phyloP scores from a whole-genome alignment of 495 filamentous ascomycete species.

The Daldinia bambusicola region DNA sequence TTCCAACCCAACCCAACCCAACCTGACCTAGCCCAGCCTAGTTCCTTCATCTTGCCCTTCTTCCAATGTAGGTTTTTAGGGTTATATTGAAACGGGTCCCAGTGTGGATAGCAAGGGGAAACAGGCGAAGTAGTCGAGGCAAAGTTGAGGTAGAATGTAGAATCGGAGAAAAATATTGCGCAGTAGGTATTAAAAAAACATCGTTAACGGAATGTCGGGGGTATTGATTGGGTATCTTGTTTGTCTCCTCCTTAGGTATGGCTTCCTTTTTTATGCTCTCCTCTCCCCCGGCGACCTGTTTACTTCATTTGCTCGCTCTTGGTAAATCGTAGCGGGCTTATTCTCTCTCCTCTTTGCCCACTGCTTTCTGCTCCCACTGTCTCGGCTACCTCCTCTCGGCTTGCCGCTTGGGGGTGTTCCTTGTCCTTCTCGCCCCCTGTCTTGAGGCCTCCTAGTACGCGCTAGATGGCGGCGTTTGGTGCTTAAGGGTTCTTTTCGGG shows the following conservation, averaged over 20 bases:
- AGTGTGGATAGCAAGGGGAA: not conserved
- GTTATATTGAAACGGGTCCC: not conserved
- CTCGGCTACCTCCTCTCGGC: conserved; percentile 24
- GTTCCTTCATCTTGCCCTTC: not conserved
- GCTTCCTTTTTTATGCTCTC: not conserved
- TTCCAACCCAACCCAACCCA: conserved; percentile 8
- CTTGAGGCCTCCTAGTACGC: not conserved
- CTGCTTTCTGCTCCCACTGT: not conserved
- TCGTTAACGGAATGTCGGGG: not conserved
- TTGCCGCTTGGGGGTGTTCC: conserved; percentile 17
- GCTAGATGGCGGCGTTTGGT: not conserved
- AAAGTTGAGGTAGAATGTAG: not conserved
- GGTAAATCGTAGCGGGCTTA: not conserved
- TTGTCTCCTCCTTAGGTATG: conserved; percentile 2
- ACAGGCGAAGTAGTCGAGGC: not conserved
- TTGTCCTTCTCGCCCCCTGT: not conserved
- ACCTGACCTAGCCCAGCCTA: not conserved
- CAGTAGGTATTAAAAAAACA: not conserved
- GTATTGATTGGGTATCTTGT: conserved; percentile 10
- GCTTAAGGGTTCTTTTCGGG: not conserved
- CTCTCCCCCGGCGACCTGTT: conserved; percentile 2
- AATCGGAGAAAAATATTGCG: not conserved
- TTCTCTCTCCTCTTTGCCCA: not conserved
- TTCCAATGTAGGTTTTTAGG: not conserved
- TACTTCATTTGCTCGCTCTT: not conserved